Evolutionary conservation across 2,329 filamentous ascomycete species (phyloP).

Genomic region (Magnaporthiopsis rhizophila): DNA sequence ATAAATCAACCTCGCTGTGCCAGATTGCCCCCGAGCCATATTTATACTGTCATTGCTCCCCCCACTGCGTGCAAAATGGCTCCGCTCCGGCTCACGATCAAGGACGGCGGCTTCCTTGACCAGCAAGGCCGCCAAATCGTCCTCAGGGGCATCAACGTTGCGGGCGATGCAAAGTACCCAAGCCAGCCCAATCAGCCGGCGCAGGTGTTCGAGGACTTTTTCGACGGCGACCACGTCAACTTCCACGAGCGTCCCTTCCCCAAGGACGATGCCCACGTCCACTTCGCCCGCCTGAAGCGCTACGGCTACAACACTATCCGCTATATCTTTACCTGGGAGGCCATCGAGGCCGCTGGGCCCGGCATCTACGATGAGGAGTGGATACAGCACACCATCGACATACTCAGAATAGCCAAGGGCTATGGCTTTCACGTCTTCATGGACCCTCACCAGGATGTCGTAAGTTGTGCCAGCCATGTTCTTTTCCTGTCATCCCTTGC

Average conservation of each 20-base stretch:
- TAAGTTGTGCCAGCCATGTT: conserved; percentile 33
- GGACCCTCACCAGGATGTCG: conserved; percentile 97
- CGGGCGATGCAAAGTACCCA: conserved; percentile 84
- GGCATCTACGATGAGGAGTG: conserved; percentile 90
- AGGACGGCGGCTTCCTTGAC: conserved; percentile 81
- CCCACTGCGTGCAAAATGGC: conserved; percentile 48
- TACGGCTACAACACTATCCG: conserved; percentile 95
- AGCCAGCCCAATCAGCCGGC: conserved; percentile 75
- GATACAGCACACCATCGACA: conserved; percentile 81
- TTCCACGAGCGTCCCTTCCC: conserved; percentile 84
- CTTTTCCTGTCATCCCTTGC: background rate
- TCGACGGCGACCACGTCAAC: conserved; percentile 83
- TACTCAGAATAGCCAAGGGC: conserved; percentile 73
- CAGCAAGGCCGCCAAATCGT: conserved; percentile 73
- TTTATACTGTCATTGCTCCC: background rate
- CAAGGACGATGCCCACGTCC: conserved; percentile 70
- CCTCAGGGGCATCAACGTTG: conserved; percentile 88
- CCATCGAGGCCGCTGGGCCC: conserved; percentile 87
- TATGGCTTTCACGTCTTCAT: conserved; percentile 97
- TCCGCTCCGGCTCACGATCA: conserved; percentile 69
- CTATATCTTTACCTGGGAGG: conserved; percentile 98
- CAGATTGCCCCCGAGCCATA: background rate
- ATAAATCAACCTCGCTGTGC: background rate
- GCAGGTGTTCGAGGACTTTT: conserved; percentile 70
- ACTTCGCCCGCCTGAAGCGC: conserved; percentile 77